Percentiles rank a stretch among this genome's conserved stretches.
phyloP scores from a whole-genome alignment of 176 grass and related monocot species.

The Paspalum notatum region DNA sequence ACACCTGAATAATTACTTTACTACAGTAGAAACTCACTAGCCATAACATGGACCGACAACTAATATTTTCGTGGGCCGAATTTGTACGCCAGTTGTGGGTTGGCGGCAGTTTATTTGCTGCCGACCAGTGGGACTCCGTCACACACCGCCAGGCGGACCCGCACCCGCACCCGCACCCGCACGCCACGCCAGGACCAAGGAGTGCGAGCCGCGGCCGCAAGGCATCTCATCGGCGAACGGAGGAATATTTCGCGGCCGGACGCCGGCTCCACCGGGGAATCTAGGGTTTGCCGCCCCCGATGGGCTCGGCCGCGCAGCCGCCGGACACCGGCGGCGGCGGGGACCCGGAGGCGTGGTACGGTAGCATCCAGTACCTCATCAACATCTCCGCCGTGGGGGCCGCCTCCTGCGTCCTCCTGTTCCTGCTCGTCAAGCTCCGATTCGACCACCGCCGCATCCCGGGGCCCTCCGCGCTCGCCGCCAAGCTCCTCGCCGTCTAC shows the following conservation, averaged over 20 bases:
- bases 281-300: constrained; percentile 51
- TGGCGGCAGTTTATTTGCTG: no score
- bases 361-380: constrained; percentile 95
- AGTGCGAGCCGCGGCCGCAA: constrained; percentile 23
- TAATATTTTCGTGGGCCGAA: no score
- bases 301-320: constrained; percentile 42
- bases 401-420: constrained; percentile 83
- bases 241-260: constrained; percentile 7
- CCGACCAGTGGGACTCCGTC: neutral
- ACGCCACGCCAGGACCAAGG: constrained; percentile 12
- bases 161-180: neutral
- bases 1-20: no score
- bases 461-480: constrained; percentile 77
- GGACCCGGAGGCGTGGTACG: constrained; percentile 86
- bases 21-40: no score
- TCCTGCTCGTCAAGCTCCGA: constrained; percentile 93
- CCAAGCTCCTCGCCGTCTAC: constrained; percentile 96
- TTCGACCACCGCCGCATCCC: constrained; percentile 95
- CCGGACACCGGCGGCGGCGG: constrained; percentile 52
- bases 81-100: no score
- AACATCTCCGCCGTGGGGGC: constrained; percentile 95
- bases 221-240: constrained; percentile 39
- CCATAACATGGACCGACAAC: no score
- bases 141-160: neutral
- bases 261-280: constrained; percentile 22